A percentile compares a stretch with the other conserved stretches of the same genome.
These are phyloP conservation scores for Botrytis squamosa DNA, from an alignment of 2,329 filamentous ascomycete genomes.

Conservation along the genomic window DNA sequence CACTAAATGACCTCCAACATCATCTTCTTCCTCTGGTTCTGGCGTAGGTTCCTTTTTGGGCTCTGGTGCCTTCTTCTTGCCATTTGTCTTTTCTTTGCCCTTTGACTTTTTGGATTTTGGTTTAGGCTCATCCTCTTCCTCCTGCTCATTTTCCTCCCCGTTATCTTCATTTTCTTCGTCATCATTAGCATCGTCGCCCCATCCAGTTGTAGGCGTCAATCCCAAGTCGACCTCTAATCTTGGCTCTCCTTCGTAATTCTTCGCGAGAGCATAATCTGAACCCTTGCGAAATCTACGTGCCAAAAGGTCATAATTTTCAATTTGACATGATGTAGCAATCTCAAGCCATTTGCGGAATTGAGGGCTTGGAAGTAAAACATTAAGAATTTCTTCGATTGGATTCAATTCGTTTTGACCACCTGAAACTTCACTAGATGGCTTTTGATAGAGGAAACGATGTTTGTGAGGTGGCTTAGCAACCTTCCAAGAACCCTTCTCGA, in stretches of 20 bases:
- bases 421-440: conserved; percentile 45
- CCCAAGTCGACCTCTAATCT: conserved; percentile 85
- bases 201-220: conserved; percentile 80
- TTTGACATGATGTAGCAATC: conserved; percentile 71
- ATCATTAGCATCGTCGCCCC: conserved; percentile 69
- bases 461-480: conserved; percentile 91
- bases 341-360: conserved; percentile 90
- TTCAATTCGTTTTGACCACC: conserved; percentile 46
- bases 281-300: conserved; percentile 84
- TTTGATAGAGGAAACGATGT: conserved; percentile 84
- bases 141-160: conserved; percentile 38
- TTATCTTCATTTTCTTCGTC: conserved; percentile 47
- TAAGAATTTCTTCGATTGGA: conserved; percentile 73
- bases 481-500: conserved; percentile 64
- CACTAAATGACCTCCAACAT: conserved; percentile 76
- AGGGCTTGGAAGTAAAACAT: conserved; percentile 77
- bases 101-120: conserved; percentile 23
- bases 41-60: conserved; percentile 23
- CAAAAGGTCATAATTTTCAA: conserved; percentile 75
- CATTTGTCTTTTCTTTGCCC: conserved; percentile 8
- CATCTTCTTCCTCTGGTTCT: conserved; percentile 44
- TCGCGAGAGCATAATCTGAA: conserved; percentile 89
- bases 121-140: conserved; percentile 34
- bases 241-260: conserved; percentile 73
- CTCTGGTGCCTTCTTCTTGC: conserved; percentile 3